phyloP scores from a whole-genome alignment of 176 grass and related monocot genomes.

The Eremochloa ophiuroides region DNA sequence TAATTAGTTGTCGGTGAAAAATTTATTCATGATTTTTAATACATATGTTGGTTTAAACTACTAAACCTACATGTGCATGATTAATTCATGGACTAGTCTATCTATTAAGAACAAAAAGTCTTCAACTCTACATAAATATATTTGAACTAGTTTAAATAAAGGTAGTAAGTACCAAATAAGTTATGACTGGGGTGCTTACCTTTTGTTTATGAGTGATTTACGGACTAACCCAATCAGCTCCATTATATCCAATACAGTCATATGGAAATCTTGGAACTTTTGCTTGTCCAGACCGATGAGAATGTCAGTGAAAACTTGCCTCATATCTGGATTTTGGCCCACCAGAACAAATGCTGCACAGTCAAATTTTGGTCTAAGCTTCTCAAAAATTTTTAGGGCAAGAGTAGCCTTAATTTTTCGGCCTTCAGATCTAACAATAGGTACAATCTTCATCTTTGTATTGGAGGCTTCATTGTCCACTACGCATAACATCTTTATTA shows the following conservation, averaged over 20 bases:
- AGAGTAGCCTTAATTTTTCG: not conserved
- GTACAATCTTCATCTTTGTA: not conserved
- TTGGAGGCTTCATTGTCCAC: not conserved
- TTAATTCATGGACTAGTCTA: too few relatives aligned
- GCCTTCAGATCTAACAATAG: not conserved
- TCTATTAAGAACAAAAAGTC: too few relatives aligned
- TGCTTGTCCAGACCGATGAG: not conserved
- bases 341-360: not conserved
- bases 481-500: not conserved
- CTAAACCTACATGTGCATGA: too few relatives aligned
- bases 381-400: not conserved
- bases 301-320: not conserved
- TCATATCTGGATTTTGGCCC: not conserved
- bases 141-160: too few relatives aligned
- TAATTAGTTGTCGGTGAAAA: too few relatives aligned
- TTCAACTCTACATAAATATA: too few relatives aligned
- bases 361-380: not conserved
- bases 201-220: not conserved
- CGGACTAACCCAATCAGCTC: not conserved
- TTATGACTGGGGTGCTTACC: too few relatives aligned
- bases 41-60: too few relatives aligned
- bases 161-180: too few relatives aligned
- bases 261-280: not conserved
- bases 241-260: not conserved
- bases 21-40: too few relatives aligned